These are phyloP conservation scores for Ceratobasidium sp. DNA, from an alignment of 1,284 basidiomycete genomes.

Conservation along the genomic window DNA sequence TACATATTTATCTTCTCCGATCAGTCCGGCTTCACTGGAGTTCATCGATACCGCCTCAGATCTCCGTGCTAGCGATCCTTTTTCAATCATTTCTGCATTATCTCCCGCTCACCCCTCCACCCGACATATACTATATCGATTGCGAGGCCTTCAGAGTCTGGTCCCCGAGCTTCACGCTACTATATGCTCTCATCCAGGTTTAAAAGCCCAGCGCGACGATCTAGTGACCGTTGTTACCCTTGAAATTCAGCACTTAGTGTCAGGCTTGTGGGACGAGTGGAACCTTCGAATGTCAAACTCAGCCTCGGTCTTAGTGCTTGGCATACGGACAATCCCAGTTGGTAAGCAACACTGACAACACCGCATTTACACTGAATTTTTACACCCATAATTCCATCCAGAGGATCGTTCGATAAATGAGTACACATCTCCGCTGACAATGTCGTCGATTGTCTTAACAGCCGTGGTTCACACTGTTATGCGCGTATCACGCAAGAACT, in stretches of 20 bases:
- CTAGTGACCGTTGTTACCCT: neutral
- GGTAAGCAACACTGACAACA: neutral
- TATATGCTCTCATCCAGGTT: neutral
- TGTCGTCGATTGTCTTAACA: neutral
- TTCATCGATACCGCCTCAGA: too few relatives aligned
- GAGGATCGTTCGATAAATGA: neutral
- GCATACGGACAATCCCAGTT: neutral
- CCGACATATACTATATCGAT: neutral
- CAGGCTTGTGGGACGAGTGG: neutral
- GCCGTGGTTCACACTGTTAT: neutral
- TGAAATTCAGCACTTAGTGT: neutral
- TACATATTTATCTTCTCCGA: neutral
- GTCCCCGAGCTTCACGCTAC: neutral
- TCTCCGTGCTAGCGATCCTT: too few relatives aligned
- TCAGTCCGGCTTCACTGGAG: neutral
- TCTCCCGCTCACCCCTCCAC: neutral
- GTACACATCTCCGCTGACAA: neutral
- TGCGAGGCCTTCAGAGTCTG: neutral
- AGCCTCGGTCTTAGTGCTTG: neutral
- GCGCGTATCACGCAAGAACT: neutral
- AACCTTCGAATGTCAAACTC: neutral
- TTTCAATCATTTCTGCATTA: neutral
- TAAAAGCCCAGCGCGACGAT: neutral
- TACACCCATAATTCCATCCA: neutral
- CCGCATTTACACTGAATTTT: too few relatives aligned